phyloP scores from a whole-genome alignment of 2,329 filamentous ascomycete genomes.

The Penicillium sp. region DNA sequence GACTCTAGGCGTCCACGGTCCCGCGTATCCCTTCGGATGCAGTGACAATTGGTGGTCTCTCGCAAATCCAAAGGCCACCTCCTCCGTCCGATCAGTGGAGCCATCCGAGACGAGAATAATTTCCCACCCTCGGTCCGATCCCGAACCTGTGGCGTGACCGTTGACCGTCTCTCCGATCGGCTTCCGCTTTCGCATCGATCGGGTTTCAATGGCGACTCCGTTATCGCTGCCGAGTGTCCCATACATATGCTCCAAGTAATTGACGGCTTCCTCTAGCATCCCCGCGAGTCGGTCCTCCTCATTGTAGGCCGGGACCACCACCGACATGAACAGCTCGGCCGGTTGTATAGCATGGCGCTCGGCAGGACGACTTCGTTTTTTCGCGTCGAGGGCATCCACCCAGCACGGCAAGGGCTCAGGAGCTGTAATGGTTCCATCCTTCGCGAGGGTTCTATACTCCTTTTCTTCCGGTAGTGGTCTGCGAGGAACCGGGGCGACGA shows the following conservation, averaged over 20 bases:
- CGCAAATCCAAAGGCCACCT: slow-evolving; percentile 76
- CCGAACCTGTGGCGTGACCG: slow-evolving; percentile 29
- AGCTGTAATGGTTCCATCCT: slow-evolving; percentile 54
- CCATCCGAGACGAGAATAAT: slow-evolving; percentile 90
- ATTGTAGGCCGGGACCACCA: slow-evolving; percentile 94
- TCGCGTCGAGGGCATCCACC: slow-evolving; percentile 68
- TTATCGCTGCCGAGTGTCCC: slow-evolving; percentile 47
- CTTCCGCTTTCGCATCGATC: slow-evolving; percentile 19
- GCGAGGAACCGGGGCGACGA: slow-evolving; percentile 77
- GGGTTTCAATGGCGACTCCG: slow-evolving; percentile 13
- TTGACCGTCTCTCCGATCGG: slow-evolving; percentile 32
- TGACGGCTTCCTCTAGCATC: slow-evolving; percentile 86
- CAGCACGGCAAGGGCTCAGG: slow-evolving; percentile 69
- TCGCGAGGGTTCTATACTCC: slow-evolving; percentile 69
- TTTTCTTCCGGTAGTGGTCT: slow-evolving; percentile 71
- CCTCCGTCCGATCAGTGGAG: slow-evolving; percentile 72
- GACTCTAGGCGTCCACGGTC: slow-evolving; percentile 49
- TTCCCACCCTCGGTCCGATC: slow-evolving; percentile 64
- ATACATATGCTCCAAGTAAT: slow-evolving; percentile 73
- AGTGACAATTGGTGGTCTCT: slow-evolving; percentile 55
- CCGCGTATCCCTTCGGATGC: slow-evolving; percentile 41
- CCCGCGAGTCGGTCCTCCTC: slow-evolving; percentile 75
- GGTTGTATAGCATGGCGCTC: slow-evolving; percentile 56
- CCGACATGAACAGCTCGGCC: slow-evolving; percentile 76
- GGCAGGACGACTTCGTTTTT: slow-evolving; percentile 49